These are phyloP conservation scores for Phytomonas sp. DNA, from an alignment of 208 protist species.

Conservation along the genomic window DNA sequence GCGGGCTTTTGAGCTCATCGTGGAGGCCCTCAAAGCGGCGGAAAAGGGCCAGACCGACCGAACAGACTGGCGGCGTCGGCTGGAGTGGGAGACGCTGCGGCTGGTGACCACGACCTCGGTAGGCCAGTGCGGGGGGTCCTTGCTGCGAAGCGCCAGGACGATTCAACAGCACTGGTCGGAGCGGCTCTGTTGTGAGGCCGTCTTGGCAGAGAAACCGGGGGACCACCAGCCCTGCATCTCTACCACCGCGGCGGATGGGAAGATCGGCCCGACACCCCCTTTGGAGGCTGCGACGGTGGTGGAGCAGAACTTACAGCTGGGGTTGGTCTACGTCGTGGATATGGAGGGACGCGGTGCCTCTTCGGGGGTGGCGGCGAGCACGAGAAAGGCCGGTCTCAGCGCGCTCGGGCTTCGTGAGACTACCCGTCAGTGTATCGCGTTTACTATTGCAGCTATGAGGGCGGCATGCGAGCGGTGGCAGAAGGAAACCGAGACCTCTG, in stretches of 20 bases:
- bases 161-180: conserved; percentile 18
- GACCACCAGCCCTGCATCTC: not conserved
- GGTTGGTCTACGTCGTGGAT: conserved; percentile 28
- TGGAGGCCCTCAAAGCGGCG: conserved; percentile 15
- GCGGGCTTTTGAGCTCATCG: conserved; percentile 31
- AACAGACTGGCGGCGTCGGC: conserved; percentile 7
- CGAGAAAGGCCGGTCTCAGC: not conserved
- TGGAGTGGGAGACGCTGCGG: conserved; percentile 54
- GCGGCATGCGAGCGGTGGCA: not conserved
- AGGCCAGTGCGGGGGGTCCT: conserved; percentile 9
- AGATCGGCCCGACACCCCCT: conserved; percentile 14
- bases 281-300: conserved; percentile 13
- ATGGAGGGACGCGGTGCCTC: conserved; percentile 16
- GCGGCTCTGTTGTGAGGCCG: not conserved
- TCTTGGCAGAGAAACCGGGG: not conserved
- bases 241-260: not conserved
- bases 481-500: not conserved
- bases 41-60: conserved; percentile 11
- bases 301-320: conserved; percentile 28
- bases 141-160: conserved; percentile 27
- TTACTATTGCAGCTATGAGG: not conserved
- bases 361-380: not conserved
- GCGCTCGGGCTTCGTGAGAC: not conserved
- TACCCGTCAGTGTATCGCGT: not conserved
- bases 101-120: conserved; percentile 33